Conservation (phyloP, 2,329 filamentous ascomycete genomes). For the Aspergillus tamarii region DNA sequence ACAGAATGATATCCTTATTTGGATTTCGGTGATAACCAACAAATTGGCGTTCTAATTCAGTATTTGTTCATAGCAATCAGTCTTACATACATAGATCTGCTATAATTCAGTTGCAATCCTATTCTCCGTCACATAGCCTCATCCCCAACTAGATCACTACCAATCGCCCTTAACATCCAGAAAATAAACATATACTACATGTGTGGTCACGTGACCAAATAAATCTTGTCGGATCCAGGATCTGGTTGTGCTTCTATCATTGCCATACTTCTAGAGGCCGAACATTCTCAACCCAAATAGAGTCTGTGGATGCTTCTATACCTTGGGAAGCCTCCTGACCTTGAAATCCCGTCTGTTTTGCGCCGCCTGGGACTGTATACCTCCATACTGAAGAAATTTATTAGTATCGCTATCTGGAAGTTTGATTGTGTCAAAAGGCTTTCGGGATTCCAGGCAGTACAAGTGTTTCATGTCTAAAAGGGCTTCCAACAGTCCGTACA, state of each 20-base stretch:
- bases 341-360: not conserved
- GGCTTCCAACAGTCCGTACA: not conserved
- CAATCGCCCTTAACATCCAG: not conserved
- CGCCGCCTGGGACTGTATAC: not conserved
- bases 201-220: constrained; percentile 16
- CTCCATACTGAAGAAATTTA: constrained; percentile 3
- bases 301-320: not conserved
- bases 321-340: too few species aligned
- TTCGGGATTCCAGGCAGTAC: not conserved
- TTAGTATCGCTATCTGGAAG: not conserved
- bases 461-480: not conserved
- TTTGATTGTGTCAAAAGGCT: not conserved
- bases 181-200: not conserved
- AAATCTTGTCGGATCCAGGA: constrained; percentile 11
- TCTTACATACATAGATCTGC: constrained; percentile 17
- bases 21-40: constrained; percentile 21
- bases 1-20: constrained; percentile 29
- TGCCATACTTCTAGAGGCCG: not conserved
- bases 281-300: not conserved
- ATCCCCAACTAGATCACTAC: not conserved
- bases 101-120: not conserved
- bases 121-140: not conserved
- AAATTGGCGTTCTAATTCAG: constrained; percentile 22
- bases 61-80: constrained; percentile 17
- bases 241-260: not conserved